A percentile compares a stretch with the other conserved stretches of the same genome.
These are phyloP conservation scores for Hydnomerulius pinastri DNA, from an alignment of 768 basidiomycete species.

Conservation along the genomic window DNA sequence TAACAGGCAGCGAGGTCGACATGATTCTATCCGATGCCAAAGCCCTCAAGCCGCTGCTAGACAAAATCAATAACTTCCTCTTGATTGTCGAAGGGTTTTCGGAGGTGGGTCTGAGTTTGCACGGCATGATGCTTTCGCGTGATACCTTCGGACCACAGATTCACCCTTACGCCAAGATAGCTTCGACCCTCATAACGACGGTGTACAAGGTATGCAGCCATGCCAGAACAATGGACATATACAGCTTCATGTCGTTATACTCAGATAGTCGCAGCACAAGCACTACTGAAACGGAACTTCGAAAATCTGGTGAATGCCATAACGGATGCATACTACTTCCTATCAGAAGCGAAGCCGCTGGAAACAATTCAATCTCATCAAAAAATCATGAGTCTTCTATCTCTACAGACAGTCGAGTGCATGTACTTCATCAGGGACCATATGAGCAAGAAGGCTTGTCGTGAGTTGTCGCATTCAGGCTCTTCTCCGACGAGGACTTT, in stretches of 20 bases:
- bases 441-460: too few relatives aligned
- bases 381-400: conserved; percentile 4
- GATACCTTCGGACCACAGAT: not conserved
- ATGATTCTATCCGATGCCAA: too few relatives aligned
- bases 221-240: not conserved
- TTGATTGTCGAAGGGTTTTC: too few relatives aligned
- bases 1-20: not conserved
- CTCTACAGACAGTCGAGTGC: conserved; percentile 27
- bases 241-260: not conserved
- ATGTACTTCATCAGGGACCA: conserved; percentile 29
- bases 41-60: not conserved
- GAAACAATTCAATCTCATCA: not conserved
- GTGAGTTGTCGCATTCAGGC: too few relatives aligned
- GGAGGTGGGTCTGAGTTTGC: too few relatives aligned
- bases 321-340: not conserved
- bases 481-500: too few relatives aligned
- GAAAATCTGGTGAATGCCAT: not conserved
- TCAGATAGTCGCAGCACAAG: not conserved
- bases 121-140: not conserved
- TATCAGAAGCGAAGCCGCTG: not conserved
- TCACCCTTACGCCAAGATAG: conserved; percentile 3
- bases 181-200: not conserved
- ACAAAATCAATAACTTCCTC: not conserved
- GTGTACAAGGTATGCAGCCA: not conserved
- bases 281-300: not conserved